Conservation (phyloP, 306 rosid genomes). For the Pterocarpus macrocarpus region DNA sequence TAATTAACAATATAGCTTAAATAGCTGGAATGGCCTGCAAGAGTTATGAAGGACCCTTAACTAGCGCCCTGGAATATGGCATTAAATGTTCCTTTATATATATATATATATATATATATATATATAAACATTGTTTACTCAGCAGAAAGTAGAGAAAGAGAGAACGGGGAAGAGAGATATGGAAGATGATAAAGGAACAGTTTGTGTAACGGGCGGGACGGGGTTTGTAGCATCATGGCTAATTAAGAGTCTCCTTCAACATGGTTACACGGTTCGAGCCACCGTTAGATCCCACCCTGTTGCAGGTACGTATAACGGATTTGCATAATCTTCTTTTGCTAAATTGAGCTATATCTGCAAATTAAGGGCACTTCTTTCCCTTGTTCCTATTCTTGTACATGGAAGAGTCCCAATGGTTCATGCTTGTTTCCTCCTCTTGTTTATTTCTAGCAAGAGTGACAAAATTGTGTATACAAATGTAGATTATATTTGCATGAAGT, state of each 20-base stretch:
- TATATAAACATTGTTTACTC: neutral
- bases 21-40: constrained; percentile 46
- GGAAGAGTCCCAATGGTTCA: neutral
- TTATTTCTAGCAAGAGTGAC: neutral
- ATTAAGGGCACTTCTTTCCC: neutral
- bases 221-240: constrained; percentile 75
- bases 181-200: constrained; percentile 54
- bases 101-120: no score
- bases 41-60: constrained; percentile 27
- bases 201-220: constrained; percentile 73
- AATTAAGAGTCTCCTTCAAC: constrained; percentile 66
- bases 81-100: neutral
- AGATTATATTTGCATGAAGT: neutral
- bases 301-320: constrained; percentile 38
- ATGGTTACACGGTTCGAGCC: constrained; percentile 60
- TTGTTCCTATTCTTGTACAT: neutral
- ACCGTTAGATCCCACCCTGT: constrained; percentile 60
- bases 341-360: neutral
- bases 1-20: constrained; percentile 21
- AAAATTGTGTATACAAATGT: neutral
- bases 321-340: neutral
- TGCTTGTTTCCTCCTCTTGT: neutral
- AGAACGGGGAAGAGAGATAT: constrained; percentile 15
- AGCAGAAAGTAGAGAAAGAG: neutral
- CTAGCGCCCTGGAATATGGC: constrained; percentile 40